Evolutionary conservation across 2,329 filamentous ascomycete species (phyloP).

Genomic region (Cercospora canescens): DNA sequence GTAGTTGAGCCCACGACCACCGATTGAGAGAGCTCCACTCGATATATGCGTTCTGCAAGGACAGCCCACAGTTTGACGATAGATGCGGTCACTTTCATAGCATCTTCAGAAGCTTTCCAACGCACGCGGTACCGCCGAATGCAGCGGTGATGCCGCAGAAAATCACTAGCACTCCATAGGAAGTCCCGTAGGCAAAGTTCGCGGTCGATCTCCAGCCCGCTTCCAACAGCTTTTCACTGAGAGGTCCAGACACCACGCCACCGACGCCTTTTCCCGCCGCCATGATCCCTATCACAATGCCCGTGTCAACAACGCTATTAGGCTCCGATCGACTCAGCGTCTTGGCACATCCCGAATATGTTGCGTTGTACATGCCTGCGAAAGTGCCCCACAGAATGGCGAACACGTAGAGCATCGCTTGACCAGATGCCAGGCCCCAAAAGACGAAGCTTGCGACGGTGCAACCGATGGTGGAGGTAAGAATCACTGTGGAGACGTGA

Average conservation of each 20-base stretch:
- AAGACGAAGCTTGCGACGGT: constrained; percentile 43
- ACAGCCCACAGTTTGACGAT: too few relatives aligned
- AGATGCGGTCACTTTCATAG: too few relatives aligned
- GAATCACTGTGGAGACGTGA: constrained; percentile 41
- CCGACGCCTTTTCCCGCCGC: constrained; percentile 54
- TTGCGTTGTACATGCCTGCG: constrained; percentile 41
- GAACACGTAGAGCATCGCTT: constrained; percentile 45
- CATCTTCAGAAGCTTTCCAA: constrained; percentile 24
- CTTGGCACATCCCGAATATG: constrained; percentile 34
- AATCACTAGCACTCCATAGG: constrained; percentile 44
- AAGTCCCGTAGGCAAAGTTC: constrained; percentile 44
- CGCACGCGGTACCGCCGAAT: constrained; percentile 30
- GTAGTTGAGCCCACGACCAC: background rate
- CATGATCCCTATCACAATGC: constrained; percentile 51
- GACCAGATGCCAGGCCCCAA: constrained; percentile 47
- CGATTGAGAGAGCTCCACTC: background rate
- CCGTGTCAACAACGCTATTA: constrained; percentile 41
- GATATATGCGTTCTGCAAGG: background rate
- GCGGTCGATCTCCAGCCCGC: constrained; percentile 40
- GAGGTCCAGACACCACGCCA: constrained; percentile 52
- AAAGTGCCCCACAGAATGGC: constrained; percentile 45
- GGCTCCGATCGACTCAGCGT: constrained; percentile 21
- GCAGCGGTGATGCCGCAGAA: constrained; percentile 45
- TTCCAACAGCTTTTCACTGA: constrained; percentile 50
- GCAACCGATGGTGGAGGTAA: constrained; percentile 40